Evolutionary conservation across 2,329 filamentous ascomycete genomes (phyloP), one percentile per base, ranked within the genome.

Genomic region (Colletotrichum sansevieriae): DNA sequence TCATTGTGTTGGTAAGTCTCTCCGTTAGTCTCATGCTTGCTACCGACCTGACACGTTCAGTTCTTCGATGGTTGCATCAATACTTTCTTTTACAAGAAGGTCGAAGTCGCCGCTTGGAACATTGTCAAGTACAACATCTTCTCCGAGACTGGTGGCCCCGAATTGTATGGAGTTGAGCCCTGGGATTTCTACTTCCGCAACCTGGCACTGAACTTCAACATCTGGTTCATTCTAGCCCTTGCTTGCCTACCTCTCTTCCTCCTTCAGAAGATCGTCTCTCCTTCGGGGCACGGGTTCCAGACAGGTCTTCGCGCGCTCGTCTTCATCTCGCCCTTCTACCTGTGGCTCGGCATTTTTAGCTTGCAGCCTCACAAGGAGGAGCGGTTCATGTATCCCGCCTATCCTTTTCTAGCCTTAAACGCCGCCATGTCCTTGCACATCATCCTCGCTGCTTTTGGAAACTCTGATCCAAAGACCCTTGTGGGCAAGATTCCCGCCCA

Each of bases 161-260:
- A 97, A 63, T 92, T 99, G 41, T 99, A 98, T 75, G 96, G 96
- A 51, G 97, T 93, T 1, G 96, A 99, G 80, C 93, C 95, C 1
- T 98, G 95, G 96, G 91, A 95, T 61, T 99, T 98, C 78, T 99
- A 99, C 80, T 85, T 97, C 74, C 92, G 93, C 74, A 99, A 99
- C 75, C 83, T 99, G 49, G 82, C 91, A 15, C 85, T 99, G 67
- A 99, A 99, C 82, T 99, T 98, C 84, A 97, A 98, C 77, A 80
- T 97, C 54, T 98, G 95, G 94, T 95, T 98, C 74, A 76, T 94
- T 11, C 85, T 98, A 12, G 95, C 95, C 0, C 79, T 97, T 54
- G 77, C 88, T 5, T 88, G 92, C 1, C 81, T 94, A 15, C 95
- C 95, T 0, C 82, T 98, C 1, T 90, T 97, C 72, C 73, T 92